A percentile compares a stretch with the other conserved stretches of the same genome.
phyloP scores from a whole-genome alignment of 176 grass and related monocot genomes.

The Eragrostis curvula region DNA sequence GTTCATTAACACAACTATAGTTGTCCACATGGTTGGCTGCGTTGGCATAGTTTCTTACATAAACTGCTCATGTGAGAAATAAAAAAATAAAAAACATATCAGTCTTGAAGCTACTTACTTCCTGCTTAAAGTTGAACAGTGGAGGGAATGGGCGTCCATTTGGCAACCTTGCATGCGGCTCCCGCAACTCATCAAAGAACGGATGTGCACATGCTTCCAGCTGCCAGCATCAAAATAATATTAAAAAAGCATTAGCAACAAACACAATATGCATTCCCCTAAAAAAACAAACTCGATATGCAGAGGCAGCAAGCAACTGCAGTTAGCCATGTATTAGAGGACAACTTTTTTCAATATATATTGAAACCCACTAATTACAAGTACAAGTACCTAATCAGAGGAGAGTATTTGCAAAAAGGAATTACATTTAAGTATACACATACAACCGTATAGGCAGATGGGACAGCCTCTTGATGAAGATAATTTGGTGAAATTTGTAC shows the following conservation, averaged over 20 bases:
- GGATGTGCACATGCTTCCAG: constrained; percentile 72
- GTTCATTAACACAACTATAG: neutral
- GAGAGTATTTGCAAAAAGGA: neutral
- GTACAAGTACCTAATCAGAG: constrained; percentile 2
- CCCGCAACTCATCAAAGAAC: constrained; percentile 80
- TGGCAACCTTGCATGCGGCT: constrained; percentile 70
- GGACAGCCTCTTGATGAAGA: neutral
- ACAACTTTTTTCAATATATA: too few relatives aligned
- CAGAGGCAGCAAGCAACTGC: neutral
- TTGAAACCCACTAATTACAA: too few relatives aligned
- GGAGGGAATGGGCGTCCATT: constrained; percentile 76
- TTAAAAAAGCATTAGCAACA: constrained; percentile 9
- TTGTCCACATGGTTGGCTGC: neutral
- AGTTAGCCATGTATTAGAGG: neutral
- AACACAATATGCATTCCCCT: neutral
- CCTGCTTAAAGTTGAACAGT: constrained; percentile 78
- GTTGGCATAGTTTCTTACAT: neutral
- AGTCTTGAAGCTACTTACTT: constrained; percentile 60
- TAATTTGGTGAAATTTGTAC: constrained; percentile 7
- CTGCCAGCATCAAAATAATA: constrained; percentile 30
- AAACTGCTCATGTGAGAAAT: neutral
- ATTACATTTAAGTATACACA: constrained; percentile 5
- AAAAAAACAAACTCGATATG: neutral
- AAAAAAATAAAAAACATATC: constrained; percentile 8
- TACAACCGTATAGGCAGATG: neutral